phyloP scores from a whole-genome alignment of 1,139 yeast species.

The Sugiyamaella pinicola region DNA sequence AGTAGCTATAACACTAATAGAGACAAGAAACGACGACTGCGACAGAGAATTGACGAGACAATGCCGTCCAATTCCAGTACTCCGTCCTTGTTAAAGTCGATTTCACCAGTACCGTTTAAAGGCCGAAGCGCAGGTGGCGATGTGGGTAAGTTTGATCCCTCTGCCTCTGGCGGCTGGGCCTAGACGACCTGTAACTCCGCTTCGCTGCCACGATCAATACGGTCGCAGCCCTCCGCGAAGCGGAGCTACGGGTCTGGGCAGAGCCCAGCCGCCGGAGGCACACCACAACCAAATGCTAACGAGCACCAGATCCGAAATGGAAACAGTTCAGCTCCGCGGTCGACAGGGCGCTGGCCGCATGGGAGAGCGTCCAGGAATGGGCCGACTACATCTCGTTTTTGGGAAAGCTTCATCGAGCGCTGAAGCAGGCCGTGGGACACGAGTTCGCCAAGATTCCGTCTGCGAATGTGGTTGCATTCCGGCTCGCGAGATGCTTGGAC shows the following conservation, averaged over 20 bases:
- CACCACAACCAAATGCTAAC: no score
- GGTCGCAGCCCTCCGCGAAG: not conserved
- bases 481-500: slow-evolving; percentile 63
- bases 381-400: slow-evolving; percentile 96
- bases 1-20: no score
- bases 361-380: slow-evolving; percentile 92
- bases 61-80: slow-evolving; percentile 22
- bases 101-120: slow-evolving; percentile 26
- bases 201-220: no score
- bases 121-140: slow-evolving; percentile 11
- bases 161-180: no score
- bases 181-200: no score
- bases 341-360: slow-evolving; percentile 73
- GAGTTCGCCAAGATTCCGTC: slow-evolving; percentile 49
- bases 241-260: no score
- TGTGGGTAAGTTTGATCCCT: slow-evolving; percentile 19
- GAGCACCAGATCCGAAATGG: slow-evolving; percentile 53
- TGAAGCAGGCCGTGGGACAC: slow-evolving; percentile 43
- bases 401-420: slow-evolving; percentile 71
- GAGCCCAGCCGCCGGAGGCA: no score
- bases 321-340: slow-evolving; percentile 66
- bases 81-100: slow-evolving; percentile 25
- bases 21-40: not conserved
- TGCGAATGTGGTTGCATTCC: slow-evolving; percentile 44
- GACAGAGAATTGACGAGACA: not conserved